Conservation (phyloP, 768 basidiomycete genomes). For the Phylloporus sp. region DNA sequence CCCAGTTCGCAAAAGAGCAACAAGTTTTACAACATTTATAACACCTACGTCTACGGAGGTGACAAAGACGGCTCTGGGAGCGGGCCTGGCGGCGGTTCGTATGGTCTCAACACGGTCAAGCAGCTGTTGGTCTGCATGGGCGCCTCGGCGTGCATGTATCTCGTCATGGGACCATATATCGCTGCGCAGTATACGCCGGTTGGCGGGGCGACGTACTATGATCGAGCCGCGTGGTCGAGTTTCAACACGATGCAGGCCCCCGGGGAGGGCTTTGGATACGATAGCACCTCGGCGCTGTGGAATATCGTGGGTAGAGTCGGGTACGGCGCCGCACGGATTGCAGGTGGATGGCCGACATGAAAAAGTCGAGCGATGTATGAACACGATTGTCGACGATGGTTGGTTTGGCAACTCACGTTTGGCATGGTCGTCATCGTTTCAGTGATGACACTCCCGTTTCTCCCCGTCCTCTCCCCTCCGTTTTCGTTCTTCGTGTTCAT, state of each 20-base stretch:
- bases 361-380: background rate
- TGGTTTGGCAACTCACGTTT: slow-evolving; percentile 4
- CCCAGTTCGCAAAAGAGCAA: slow-evolving; percentile 40
- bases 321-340: slow-evolving; percentile 70
- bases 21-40: slow-evolving; percentile 83
- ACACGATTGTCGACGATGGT: slow-evolving; percentile 2
- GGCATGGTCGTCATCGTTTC: slow-evolving; percentile 9
- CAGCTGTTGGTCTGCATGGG: slow-evolving; percentile 58
- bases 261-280: slow-evolving; percentile 65
- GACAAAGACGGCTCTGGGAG: slow-evolving; percentile 34
- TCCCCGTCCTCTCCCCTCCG: no score
- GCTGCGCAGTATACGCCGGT: slow-evolving; percentile 51
- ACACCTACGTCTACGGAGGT: slow-evolving; percentile 56
- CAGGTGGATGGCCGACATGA: slow-evolving; percentile 76
- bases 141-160: slow-evolving; percentile 55
- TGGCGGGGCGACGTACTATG: slow-evolving; percentile 70
- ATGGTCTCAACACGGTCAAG: slow-evolving; percentile 34
- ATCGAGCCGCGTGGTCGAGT: slow-evolving; percentile 73
- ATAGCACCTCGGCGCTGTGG: slow-evolving; percentile 62
- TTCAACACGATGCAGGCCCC: slow-evolving; percentile 68
- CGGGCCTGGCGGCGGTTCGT: slow-evolving; percentile 16
- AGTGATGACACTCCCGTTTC: background rate
- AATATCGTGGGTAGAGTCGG: slow-evolving; percentile 65
- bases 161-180: slow-evolving; percentile 56
- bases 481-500: slow-evolving; percentile 16